A percentile compares a stretch with the other conserved stretches of the same genome.
Evolutionary conservation across 192 early-diverging fungal species (phyloP).

Genomic region (Dimargaris cristalligena): DNA sequence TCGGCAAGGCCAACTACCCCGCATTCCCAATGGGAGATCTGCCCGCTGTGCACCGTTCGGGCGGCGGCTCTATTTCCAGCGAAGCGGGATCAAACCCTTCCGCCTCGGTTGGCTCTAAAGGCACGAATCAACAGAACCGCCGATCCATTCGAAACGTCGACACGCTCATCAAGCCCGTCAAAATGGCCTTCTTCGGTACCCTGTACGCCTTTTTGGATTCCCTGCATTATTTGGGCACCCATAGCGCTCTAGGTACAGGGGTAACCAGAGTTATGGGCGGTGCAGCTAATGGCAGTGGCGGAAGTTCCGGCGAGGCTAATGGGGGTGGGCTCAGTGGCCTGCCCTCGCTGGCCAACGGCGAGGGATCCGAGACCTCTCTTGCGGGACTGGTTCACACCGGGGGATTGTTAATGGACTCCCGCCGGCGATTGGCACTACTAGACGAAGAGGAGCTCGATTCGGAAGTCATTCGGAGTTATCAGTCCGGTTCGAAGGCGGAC

Average conservation of each 20-base stretch:
- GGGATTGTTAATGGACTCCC: no score
- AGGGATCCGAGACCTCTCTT: not conserved
- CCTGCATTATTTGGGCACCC: slow-evolving; percentile 39
- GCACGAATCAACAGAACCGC: slow-evolving; percentile 26
- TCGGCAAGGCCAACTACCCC: no score
- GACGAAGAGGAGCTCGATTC: no score
- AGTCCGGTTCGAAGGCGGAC: no score
- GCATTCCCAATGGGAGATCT: no score
- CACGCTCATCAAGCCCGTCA: slow-evolving; percentile 25
- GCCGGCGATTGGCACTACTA: no score
- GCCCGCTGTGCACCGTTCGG: no score
- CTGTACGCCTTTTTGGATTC: slow-evolving; percentile 66
- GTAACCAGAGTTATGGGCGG: not conserved
- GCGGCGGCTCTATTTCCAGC: no score
- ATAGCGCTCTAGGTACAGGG: not conserved
- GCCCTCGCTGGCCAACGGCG: slow-evolving; percentile 16
- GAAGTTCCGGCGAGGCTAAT: no score
- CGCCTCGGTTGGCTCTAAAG: slow-evolving; percentile 24
- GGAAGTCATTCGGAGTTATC: no score
- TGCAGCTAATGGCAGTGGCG: not conserved
- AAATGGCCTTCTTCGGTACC: slow-evolving; percentile 52
- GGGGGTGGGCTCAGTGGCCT: slow-evolving; percentile 12
- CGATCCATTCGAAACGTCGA: slow-evolving; percentile 32
- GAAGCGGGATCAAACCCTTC: no score
- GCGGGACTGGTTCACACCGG: not conserved